Evolutionary conservation across 179 eudicot species (phyloP).

Genomic region (Silene vulgaris): DNA sequence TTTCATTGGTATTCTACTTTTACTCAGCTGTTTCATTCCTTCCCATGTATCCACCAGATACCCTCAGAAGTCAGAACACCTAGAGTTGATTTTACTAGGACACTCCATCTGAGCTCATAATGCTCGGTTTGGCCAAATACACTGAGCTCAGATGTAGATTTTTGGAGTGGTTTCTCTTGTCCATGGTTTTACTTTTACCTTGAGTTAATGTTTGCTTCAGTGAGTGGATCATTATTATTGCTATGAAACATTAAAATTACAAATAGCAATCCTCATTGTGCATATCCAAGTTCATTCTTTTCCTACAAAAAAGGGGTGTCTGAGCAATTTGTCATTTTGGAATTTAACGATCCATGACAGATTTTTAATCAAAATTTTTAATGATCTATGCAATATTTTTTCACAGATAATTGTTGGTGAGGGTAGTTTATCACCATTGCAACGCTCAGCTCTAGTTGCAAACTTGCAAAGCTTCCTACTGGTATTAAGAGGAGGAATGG

Average conservation of each 20-base stretch:
- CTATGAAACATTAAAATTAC: neutral
- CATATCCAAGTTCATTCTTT: too few relatives aligned
- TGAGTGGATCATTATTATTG: neutral
- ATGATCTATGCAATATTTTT: neutral
- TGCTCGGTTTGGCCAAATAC: neutral
- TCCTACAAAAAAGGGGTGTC: too few relatives aligned
- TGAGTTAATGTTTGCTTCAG: neutral
- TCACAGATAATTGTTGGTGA: constrained; percentile 15
- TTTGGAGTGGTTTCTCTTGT: neutral
- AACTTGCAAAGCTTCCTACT: constrained; percentile 7
- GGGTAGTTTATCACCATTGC: neutral
- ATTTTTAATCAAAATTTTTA: too few relatives aligned
- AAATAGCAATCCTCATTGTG: too few relatives aligned
- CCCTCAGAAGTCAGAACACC: neutral
- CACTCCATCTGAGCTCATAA: neutral
- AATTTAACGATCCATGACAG: too few relatives aligned
- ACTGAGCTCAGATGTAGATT: too few relatives aligned
- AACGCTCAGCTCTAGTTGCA: neutral
- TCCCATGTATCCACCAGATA: neutral
- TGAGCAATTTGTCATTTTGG: too few relatives aligned
- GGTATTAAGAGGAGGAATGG: constrained; percentile 30
- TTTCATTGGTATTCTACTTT: neutral
- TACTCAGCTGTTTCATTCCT: neutral
- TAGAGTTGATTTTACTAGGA: neutral
- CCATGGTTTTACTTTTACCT: neutral